Conservation (phyloP, 768 basidiomycete species). For the Boletus barrowsii region DNA sequence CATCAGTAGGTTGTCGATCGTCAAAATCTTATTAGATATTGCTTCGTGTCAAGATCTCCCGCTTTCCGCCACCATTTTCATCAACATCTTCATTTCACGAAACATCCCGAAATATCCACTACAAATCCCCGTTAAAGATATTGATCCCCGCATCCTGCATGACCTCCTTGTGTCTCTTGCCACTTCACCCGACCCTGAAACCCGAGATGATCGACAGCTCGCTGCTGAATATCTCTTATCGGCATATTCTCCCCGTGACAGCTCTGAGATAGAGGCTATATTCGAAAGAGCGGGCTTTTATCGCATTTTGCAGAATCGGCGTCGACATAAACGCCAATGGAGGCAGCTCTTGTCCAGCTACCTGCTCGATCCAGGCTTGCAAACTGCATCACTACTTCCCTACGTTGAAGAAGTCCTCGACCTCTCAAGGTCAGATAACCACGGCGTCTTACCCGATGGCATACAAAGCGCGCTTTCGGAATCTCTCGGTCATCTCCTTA, state of each 20-base stretch:
- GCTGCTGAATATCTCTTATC: slow-evolving; percentile 94
- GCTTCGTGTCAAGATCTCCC: slow-evolving; percentile 51
- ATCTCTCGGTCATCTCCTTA: slow-evolving; percentile 64
- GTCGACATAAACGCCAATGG: slow-evolving; percentile 77
- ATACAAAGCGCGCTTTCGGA: slow-evolving; percentile 51
- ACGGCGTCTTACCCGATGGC: slow-evolving; percentile 52
- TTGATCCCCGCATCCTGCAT: slow-evolving; percentile 67
- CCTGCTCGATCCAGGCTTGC: slow-evolving; percentile 68
- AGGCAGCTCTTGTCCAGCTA: slow-evolving; percentile 67
- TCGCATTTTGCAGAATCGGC: slow-evolving; percentile 81
- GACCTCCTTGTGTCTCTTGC: slow-evolving; percentile 76
- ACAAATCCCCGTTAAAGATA: slow-evolving; percentile 45
- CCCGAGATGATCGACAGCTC: slow-evolving; percentile 90
- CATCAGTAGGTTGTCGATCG: slow-evolving; percentile 74
- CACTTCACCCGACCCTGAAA: slow-evolving; percentile 68
- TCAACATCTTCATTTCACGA: slow-evolving; percentile 93
- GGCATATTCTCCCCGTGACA: slow-evolving; percentile 80
- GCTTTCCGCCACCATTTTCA: slow-evolving; percentile 69
- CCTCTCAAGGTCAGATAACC: slow-evolving; percentile 43
- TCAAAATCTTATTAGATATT: slow-evolving; percentile 84
- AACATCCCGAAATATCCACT: slow-evolving; percentile 97
- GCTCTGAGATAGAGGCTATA: slow-evolving; percentile 58
- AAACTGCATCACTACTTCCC: slow-evolving; percentile 58
- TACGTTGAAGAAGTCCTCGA: slow-evolving; percentile 61
- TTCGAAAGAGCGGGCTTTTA: slow-evolving; percentile 88